Base-by-base conservation (phyloP, 805 yeast species). In the Lachancea sp. region DNA sequence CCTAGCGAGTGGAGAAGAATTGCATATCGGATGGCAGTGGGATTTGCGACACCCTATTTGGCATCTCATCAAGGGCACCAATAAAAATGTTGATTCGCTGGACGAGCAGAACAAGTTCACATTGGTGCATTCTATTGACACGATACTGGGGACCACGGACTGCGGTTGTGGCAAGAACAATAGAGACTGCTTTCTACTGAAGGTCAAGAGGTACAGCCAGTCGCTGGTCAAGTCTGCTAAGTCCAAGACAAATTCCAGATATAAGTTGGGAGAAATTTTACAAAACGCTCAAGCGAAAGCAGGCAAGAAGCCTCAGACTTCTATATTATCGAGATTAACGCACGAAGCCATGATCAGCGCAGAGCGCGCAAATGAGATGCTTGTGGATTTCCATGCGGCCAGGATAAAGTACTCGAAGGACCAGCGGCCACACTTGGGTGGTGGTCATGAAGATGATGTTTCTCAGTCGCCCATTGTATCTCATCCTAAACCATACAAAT, bases 11-110 rank as follows among this genome's bases (percentile, higher is more conserved):
- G 88, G 79, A n/a, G 77, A 80, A 33, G 97, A 90, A 58, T 64
- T 91, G 17, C 74, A 90, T 0, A 63, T 88, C 9, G 77, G 81
- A 1, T 91, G 98, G 98, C 86, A 82, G 48, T 91, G 96, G 95
- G 95, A 89, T 58, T 59, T 65, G 2, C 51, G 68, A 15, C 96
- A 89, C 59, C 95, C 97, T 2, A 84, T 88, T 32, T 66, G 69
- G 43, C 72, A 73, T 51, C 65, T 84, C 44, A 69, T 75, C 20
- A 62, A 67, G 20, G 68, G 74, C n/a, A 31, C 35, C 10, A 61
- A 67, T 25, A 51, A 64, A 56, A 57, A 65, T 30, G 77, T 81
- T 58, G 88, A 82, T 40, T 73, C 73, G 19, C 65, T 83, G 22
- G 54, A 69, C 6, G 78, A 78, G 36, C 65, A 69, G 1, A 79